These are phyloP conservation scores for Malus sieversii DNA, from an alignment of 306 rosid species.

Conservation along the genomic window DNA sequence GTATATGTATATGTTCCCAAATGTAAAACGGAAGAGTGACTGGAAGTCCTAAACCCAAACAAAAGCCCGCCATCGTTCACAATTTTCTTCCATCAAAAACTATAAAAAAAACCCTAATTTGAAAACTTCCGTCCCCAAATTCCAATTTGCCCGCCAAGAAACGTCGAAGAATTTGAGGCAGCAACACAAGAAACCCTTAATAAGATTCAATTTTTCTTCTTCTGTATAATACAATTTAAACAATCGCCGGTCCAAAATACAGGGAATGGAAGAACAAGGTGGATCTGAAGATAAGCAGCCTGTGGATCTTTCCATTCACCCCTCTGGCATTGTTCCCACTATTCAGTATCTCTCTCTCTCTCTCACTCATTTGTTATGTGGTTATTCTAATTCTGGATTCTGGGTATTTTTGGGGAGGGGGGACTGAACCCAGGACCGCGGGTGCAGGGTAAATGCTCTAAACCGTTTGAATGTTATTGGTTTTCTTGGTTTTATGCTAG, in stretches of 20 bases:
- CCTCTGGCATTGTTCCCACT: constrained; percentile 18
- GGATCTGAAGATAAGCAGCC: constrained; percentile 26
- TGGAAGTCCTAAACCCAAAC: no score
- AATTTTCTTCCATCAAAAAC: not conserved
- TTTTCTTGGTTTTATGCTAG: not conserved
- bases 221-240: not conserved
- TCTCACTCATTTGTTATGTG: not conserved
- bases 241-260: not conserved
- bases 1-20: no score
- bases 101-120: not conserved
- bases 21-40: no score
- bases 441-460: no score
- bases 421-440: no score
- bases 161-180: no score
- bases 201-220: not conserved
- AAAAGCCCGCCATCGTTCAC: no score
- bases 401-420: not conserved
- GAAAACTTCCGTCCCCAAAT: not conserved
- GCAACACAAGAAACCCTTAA: no score
- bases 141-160: not conserved
- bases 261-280: constrained; percentile 8
- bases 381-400: not conserved
- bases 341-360: constrained; percentile 4
- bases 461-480: not conserved
- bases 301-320: constrained; percentile 13